A percentile compares a stretch with the other conserved stretches of the same genome.
phyloP scores from a whole-genome alignment of 2,329 filamentous ascomycete species.

The Harringtonia lauricola region DNA sequence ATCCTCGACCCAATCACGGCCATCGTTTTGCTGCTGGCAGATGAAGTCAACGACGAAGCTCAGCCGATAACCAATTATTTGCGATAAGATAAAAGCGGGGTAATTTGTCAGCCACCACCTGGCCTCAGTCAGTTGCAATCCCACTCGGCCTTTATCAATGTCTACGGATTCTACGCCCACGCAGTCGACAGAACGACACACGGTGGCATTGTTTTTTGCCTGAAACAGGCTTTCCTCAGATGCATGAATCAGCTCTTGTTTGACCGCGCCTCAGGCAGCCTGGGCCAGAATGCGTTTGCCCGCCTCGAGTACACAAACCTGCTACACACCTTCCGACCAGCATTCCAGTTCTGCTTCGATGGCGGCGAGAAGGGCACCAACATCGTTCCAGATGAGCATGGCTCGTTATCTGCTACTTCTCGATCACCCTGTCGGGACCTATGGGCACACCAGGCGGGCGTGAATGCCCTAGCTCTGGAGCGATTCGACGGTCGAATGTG shows the following conservation, averaged over 20 bases:
- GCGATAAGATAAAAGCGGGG: no score
- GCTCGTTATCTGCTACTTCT: neutral
- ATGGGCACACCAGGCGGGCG: slow-evolving; percentile 66
- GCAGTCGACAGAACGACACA: no score
- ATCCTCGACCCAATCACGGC: no score
- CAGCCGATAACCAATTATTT: no score
- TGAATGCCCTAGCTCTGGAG: slow-evolving; percentile 71
- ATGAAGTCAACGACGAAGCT: no score
- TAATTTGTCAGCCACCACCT: no score
- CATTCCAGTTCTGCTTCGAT: slow-evolving; percentile 58
- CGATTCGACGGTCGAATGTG: slow-evolving; percentile 65
- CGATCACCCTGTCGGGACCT: slow-evolving; percentile 14
- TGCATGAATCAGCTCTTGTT: slow-evolving; percentile 65
- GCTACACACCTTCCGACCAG: slow-evolving; percentile 57
- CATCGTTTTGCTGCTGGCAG: no score
- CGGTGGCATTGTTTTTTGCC: no score
- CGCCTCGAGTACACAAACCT: slow-evolving; percentile 54
- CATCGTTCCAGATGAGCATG: slow-evolving; percentile 16
- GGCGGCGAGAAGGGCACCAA: slow-evolving; percentile 36
- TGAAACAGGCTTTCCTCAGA: no score
- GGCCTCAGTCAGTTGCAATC: no score
- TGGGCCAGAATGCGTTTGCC: slow-evolving; percentile 53
- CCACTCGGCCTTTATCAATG: no score
- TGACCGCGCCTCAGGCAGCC: slow-evolving; percentile 61
- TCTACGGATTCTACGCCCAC: no score